Percentiles rank a stretch among this genome's conserved stretches.
Evolutionary conservation across 495 filamentous ascomycete species (phyloP).

Genomic region (Lentithecium fluviatile): DNA sequence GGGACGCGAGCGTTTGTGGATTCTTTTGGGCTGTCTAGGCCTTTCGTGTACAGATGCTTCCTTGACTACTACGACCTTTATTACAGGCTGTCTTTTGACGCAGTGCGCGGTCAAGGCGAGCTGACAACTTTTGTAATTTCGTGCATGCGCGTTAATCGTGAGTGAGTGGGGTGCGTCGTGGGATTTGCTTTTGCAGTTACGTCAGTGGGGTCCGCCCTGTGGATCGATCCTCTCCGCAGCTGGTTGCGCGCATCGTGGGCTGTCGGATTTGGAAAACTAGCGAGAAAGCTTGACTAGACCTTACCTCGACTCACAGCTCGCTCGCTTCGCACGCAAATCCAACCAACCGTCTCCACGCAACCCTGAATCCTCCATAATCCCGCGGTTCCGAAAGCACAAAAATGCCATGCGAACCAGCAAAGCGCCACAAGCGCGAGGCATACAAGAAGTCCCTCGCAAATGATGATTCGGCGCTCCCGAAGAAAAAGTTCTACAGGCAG

Average conservation of each 20-base stretch:
- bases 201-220: too few species aligned
- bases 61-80: neutral
- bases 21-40: conserved; percentile 5
- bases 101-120: conserved; percentile 26
- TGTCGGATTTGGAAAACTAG: conserved; percentile 2
- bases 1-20: conserved; percentile 15
- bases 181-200: conserved; percentile 4
- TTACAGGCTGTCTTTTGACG: conserved; percentile 4
- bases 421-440: conserved; percentile 71
- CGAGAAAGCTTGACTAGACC: conserved; percentile 28
- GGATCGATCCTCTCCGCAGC: too few species aligned
- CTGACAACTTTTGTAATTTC: neutral
- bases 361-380: too few species aligned
- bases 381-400: neutral
- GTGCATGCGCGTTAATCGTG: neutral
- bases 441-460: conserved; percentile 55
- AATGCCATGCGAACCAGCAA: conserved; percentile 59
- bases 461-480: conserved; percentile 59
- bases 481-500: conserved; percentile 94
- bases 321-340: conserved; percentile 3
- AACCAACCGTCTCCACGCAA: neutral
- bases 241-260: conserved; percentile 4
- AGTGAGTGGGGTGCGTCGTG: neutral
- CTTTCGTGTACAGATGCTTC: conserved; percentile 5
- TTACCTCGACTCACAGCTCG: conserved; percentile 2